Evolutionary conservation across 2,329 filamentous ascomycete genomes (phyloP), one percentile per base, ranked within the genome.

Genomic region (Nothopassalora personata): DNA sequence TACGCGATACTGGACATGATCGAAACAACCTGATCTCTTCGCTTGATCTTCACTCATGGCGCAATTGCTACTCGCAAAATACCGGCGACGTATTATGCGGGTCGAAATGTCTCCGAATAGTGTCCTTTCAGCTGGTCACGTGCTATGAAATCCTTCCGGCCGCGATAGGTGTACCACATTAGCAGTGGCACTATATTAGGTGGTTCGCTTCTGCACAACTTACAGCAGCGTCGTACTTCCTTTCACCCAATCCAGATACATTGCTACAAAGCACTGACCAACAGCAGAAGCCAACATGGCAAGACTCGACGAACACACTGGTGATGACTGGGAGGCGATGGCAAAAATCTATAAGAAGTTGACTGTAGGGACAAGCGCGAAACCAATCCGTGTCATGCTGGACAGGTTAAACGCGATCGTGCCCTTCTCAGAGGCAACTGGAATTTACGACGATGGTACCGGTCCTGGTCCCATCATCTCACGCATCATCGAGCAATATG

Each of bases 401-500:
- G 56, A 64, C 5, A 60, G 62, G 7, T 59, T 64, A 7, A 65
- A 73, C 57, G 60, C 64, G 5, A 45, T 65, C 1, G 48, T 46
- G 1, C 66, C 71, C 5, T 69, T 72, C 57, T 60, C 60, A 10
- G 46, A 65, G 39, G 71, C 71, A 3, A 67, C 66, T 0, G 64
- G 62, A 0, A 69, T 73, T 39, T 65, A 70, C 33, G 71, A 73
- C 59, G 66, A 71, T 49, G 71, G 71, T 50, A 69, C 67, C 54
- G 71, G 71, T 0, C 70, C 71, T 5, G 71, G 71, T 5, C 61
- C 66, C 0, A 63, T 70, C 34, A 68, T 68, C 27, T 39, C 60
- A 1, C 61, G 59, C 15, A 33, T 73, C 36, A 63, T 73, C 34
- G 9, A 54, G 4, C 55, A 64, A 5, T 66, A 71, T 53, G 66